Conservation (phyloP, 148 eudicot genomes). For the Dianthus caryophyllus region DNA sequence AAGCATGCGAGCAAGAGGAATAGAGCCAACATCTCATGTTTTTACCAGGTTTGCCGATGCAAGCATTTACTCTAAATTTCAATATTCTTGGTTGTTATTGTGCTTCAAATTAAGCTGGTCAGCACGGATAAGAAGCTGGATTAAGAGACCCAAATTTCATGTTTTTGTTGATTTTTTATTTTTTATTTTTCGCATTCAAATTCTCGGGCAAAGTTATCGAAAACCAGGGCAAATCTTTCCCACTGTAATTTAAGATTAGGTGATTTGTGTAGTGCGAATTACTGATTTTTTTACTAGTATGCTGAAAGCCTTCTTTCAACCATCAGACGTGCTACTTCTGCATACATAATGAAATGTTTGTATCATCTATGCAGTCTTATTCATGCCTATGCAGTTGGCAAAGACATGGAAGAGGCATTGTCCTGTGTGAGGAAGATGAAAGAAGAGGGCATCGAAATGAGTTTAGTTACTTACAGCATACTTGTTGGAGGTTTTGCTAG, state of each 20-base stretch:
- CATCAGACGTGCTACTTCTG: not conserved
- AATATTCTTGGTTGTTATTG: not conserved
- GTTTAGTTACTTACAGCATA: slow-evolving; percentile 88
- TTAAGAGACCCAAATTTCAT: not conserved
- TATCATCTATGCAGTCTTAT: slow-evolving; percentile 63
- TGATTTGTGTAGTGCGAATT: not conserved
- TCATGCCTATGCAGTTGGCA: slow-evolving; percentile 88
- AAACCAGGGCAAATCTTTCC: not conserved
- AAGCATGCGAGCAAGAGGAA: slow-evolving; percentile 95
- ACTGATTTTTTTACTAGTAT: not conserved
- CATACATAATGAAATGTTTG: slow-evolving; percentile 11
- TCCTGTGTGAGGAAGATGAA: slow-evolving; percentile 92
- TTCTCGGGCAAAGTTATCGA: not conserved
- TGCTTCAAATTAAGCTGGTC: not conserved
- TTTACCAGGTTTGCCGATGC: slow-evolving; percentile 57
- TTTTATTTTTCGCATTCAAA: not conserved
- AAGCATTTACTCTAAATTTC: not conserved
- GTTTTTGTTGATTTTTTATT: not conserved
- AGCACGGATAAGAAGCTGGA: not conserved
- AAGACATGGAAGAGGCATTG: slow-evolving; percentile 97
- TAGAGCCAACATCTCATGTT: slow-evolving; percentile 84
- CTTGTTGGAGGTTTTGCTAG: slow-evolving; percentile 87
- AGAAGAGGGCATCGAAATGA: slow-evolving; percentile 76
- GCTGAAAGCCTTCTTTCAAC: not conserved
- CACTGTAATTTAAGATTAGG: not conserved